These are phyloP conservation scores for Gossypium davidsonii DNA, from an alignment of 441 rosid species.

Conservation along the genomic window DNA sequence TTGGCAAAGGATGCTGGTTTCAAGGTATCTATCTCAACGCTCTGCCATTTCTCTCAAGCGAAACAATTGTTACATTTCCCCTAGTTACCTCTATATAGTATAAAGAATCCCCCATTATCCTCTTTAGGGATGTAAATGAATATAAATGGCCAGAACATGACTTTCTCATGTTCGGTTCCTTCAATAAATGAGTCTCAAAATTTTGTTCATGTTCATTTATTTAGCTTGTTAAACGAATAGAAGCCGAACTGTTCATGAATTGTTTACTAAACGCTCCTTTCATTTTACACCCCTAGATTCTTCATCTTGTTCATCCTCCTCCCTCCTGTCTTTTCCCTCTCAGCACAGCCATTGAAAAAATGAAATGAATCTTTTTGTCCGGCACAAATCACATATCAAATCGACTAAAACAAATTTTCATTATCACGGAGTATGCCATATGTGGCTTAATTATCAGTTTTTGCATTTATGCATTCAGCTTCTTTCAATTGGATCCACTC, in stretches of 20 bases:
- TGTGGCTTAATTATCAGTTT: background rate
- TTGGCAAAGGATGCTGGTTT: slow-evolving; percentile 98
- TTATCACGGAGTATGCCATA: background rate
- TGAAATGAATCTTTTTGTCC: background rate
- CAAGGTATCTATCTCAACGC: slow-evolving; percentile 52
- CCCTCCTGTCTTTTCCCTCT: background rate
- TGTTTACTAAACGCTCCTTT: too few relatives aligned
- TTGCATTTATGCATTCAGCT: slow-evolving; percentile 10
- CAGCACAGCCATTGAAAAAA: background rate
- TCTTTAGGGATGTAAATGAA: background rate
- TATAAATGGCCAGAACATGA: too few relatives aligned
- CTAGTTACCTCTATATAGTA: background rate
- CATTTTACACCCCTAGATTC: too few relatives aligned
- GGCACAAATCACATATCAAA: background rate
- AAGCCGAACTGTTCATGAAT: too few relatives aligned
- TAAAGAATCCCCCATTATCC: background rate
- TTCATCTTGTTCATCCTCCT: background rate
- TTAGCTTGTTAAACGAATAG: too few relatives aligned
- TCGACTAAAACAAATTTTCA: background rate
- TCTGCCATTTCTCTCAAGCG: background rate
- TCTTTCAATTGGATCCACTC: slow-evolving; percentile 4
- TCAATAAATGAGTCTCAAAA: too few relatives aligned
- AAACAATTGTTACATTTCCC: background rate
- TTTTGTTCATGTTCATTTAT: too few relatives aligned
- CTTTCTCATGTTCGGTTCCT: too few relatives aligned